A percentile compares a stretch with the other conserved stretches of the same genome.
phyloP scores from a whole-genome alignment of 768 basidiomycete genomes.

The Udeniomyces megalosporus region DNA sequence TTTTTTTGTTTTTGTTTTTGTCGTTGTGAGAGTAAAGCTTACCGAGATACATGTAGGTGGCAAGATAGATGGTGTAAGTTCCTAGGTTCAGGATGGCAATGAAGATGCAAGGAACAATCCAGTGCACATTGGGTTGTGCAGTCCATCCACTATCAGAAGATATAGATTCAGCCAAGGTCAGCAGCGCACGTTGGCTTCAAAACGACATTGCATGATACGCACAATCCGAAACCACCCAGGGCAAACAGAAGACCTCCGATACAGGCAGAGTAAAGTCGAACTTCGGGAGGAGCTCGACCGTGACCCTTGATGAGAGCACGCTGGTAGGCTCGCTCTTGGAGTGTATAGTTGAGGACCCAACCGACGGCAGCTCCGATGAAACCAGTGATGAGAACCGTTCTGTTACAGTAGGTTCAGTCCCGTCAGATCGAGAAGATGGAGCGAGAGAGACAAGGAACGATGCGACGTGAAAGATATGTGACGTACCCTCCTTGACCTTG shows the following conservation, averaged over 20 bases:
- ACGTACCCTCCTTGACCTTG: constrained; percentile 11
- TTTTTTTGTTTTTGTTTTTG: no score
- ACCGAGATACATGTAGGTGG: constrained; percentile 17
- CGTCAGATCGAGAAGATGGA: neutral
- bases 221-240: constrained; percentile 18
- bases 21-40: constrained; percentile 20
- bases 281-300: constrained; percentile 20
- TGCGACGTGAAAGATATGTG: constrained; percentile 2
- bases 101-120: constrained; percentile 22
- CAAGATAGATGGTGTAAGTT: constrained; percentile 16
- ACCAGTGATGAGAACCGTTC: constrained; percentile 20
- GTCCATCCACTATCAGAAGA: constrained; percentile 22
- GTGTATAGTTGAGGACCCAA: constrained; percentile 19
- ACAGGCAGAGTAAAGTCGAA: constrained; percentile 17
- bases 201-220: neutral
- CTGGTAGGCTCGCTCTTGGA: constrained; percentile 15
- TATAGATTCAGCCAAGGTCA: constrained; percentile 6
- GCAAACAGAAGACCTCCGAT: constrained; percentile 26
- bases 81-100: constrained; percentile 21
- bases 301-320: constrained; percentile 10
- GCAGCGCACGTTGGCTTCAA: no score
- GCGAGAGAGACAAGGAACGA: neutral
- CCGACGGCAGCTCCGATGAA: constrained; percentile 24
- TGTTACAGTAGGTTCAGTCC: neutral
- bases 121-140: constrained; percentile 20